Evolutionary conservation across 2,329 filamentous ascomycete genomes (phyloP), one percentile per base, ranked within the genome.

Genomic region (Magnaporthiopsis incrustans): DNA sequence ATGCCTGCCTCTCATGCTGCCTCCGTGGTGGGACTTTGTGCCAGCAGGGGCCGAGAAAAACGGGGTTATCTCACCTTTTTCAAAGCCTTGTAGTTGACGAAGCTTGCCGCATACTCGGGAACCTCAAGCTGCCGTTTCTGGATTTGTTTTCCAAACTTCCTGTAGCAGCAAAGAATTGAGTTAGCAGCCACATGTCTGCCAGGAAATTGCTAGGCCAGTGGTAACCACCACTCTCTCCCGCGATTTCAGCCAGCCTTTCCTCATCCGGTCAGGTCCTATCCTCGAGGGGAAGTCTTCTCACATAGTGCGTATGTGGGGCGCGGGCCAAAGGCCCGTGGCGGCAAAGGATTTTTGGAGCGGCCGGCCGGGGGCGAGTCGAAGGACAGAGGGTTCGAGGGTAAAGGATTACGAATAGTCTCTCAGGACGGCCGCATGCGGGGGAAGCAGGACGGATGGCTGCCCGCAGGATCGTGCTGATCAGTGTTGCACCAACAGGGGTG

Each of bases 141-240:
- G 70, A 99, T 97, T 76, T 97, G 92, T 83, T 99, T 99, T 77
- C 95, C 95, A 82, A 99, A 99, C 86, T 99, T 99, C 95, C 94
- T 99, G 72, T 62, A 67, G 65, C 63, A 25, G 65, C 53, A 57
- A 25, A 12, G n/a, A 50, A 14, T 53, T 32, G 18, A 35, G 56
- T 63, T 30, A 63, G 62, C 26, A 32, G 12, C 15, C 26, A 5
- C 44, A n/a, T 22, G 10, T 25, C 44, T 53, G 44, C 22, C 7
- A 53, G 44, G 44, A 25, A n/a, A 53, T 8, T 14, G 44, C 44
- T n/a, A 25, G 22, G 22, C 22, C 22, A 25, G 44, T 53, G n/a
- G 18, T 14, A 25, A 10, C 4, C 18, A 53, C 18, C 22, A n/a
- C 18, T 8, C 18, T 25, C 44, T 25, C 7, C 22, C 44, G 10